phyloP scores from a whole-genome alignment of 495 filamentous ascomycete species.

The Trichoderma asperelloides region DNA sequence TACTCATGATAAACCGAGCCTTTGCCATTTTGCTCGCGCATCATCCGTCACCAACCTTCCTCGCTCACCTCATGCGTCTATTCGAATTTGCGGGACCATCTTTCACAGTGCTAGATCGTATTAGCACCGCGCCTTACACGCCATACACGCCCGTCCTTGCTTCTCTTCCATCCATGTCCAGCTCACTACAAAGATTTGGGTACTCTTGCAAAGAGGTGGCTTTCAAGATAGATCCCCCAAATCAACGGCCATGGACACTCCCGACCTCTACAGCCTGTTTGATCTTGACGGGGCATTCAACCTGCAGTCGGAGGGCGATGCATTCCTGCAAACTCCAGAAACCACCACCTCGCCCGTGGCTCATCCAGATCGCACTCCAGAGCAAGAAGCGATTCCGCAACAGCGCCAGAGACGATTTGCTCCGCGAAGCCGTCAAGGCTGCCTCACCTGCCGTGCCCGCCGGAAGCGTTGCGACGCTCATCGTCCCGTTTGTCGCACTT shows the following conservation, averaged over 20 bases:
- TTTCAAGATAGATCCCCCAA: background rate
- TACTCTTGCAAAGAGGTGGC: no score
- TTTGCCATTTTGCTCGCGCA: no score
- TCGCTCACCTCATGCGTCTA: no score
- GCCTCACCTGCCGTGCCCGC: background rate
- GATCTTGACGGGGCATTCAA: background rate
- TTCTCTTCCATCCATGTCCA: background rate
- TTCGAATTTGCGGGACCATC: no score
- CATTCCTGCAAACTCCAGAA: background rate
- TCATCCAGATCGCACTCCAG: background rate
- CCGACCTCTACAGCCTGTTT: background rate
- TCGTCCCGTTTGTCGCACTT: background rate
- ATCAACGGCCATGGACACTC: background rate
- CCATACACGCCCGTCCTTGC: background rate
- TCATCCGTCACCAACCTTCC: no score
- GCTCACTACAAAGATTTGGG: no score
- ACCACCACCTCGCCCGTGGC: background rate
- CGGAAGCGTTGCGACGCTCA: background rate
- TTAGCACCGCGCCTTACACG: background rate
- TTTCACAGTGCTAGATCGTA: background rate
- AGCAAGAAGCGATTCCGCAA: background rate
- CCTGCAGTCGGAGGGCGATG: background rate
- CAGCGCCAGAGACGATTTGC: background rate
- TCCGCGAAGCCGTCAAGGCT: background rate
- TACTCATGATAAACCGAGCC: no score